Evolutionary conservation across 2,329 filamentous ascomycete genomes (phyloP).

Genomic region (Aaosphaeria pasadenensis): DNA sequence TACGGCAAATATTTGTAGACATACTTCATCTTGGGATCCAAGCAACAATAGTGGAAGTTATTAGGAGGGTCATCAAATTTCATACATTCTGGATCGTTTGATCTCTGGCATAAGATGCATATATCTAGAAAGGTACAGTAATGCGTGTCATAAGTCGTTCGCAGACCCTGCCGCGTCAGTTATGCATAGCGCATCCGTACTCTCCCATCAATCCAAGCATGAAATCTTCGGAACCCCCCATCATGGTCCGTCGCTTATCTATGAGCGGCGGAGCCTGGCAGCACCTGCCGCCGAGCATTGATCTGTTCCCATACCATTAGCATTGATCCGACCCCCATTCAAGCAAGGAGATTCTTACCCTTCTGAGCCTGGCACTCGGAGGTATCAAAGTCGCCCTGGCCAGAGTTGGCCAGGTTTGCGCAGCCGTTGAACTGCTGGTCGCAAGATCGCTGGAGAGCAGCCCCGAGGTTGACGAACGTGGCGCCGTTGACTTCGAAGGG

Average conservation of each 20-base stretch:
- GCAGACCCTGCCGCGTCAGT: constrained; percentile 1
- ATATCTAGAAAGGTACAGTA: no score
- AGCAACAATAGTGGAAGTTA: no score
- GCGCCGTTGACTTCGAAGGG: constrained; percentile 29
- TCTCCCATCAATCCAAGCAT: no score
- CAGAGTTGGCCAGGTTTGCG: constrained; percentile 55
- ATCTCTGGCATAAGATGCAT: no score
- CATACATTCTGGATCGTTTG: no score
- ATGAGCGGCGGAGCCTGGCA: neutral
- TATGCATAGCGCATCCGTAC: neutral
- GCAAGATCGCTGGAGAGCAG: constrained; percentile 60
- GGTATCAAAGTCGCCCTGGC: constrained; percentile 41
- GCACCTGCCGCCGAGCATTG: constrained; percentile 8
- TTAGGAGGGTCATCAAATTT: no score
- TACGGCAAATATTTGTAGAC: no score
- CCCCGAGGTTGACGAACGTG: constrained; percentile 53
- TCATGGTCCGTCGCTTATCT: neutral
- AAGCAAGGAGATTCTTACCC: constrained; percentile 13
- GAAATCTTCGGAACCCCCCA: no score
- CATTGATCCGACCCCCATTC: neutral
- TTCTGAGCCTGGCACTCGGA: constrained; percentile 58
- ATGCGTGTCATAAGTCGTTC: constrained; percentile 3
- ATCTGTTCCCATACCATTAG: constrained; percentile 1
- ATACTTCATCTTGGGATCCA: no score
- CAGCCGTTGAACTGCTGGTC: constrained; percentile 63